Percentiles rank a stretch among this genome's conserved stretches.
These are phyloP conservation scores for Yamadazyma aaseri DNA, from an alignment of 1,139 yeast species.

Conservation along the genomic window DNA sequence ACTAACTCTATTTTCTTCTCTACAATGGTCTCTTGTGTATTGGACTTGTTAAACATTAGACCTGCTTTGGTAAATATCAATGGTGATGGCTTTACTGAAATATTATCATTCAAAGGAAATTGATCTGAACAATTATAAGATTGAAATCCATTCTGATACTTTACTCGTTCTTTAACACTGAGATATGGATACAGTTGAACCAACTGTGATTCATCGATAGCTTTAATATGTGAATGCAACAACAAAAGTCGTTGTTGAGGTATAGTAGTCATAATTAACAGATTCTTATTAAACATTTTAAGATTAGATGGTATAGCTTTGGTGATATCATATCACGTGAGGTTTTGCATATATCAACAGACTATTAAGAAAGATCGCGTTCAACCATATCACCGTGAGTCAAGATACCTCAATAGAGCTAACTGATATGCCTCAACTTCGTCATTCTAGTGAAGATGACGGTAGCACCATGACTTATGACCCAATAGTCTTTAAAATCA, in stretches of 20 bases:
- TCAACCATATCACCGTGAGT: conserved; percentile 1
- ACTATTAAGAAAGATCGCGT: conserved; percentile 14
- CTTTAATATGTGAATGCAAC: conserved; percentile 9
- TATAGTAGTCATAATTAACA: conserved; percentile 3
- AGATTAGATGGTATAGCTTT: not conserved
- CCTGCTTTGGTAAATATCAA: not conserved
- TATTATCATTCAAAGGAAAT: conserved; percentile 7
- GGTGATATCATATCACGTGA: conserved; percentile 12
- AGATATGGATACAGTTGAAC: conserved; percentile 11
- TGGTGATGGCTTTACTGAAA: conserved; percentile 1
- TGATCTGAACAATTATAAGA: not conserved
- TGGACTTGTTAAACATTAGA: not conserved
- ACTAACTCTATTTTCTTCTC: not conserved
- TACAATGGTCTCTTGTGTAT: not conserved
- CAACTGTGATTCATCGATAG: conserved; percentile 5
- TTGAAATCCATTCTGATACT: conserved; percentile 8
- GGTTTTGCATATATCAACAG: no score
- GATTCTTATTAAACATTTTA: no score
- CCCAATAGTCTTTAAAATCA: conserved; percentile 26
- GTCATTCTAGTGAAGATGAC: conserved; percentile 12
- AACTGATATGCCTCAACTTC: conserved; percentile 19
- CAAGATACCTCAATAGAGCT: conserved; percentile 7
- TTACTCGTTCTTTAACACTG: conserved; percentile 4
- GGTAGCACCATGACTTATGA: conserved; percentile 13
- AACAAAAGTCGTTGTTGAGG: conserved; percentile 8